Conservation (phyloP, 768 basidiomycete genomes). For the Mrakia blollopis region DNA sequence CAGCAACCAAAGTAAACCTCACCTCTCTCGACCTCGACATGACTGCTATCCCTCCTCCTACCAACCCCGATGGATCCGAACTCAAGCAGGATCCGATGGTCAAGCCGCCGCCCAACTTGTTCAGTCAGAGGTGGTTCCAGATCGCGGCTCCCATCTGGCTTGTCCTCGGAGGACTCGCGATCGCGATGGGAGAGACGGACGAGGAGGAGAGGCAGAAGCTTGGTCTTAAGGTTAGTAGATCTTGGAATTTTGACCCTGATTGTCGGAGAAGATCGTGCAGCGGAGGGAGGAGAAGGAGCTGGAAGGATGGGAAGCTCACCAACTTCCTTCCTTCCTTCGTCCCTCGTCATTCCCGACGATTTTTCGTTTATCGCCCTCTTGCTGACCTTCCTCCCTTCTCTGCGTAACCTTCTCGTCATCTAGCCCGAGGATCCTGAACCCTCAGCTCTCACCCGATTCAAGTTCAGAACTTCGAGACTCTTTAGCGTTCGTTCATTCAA, state of each 20-base stretch:
- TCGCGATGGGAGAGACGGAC: constrained; percentile 5
- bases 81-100: constrained; percentile 21
- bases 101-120: not conserved
- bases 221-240: constrained; percentile 3
- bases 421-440: constrained; percentile 22
- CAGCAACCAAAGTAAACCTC: not conserved
- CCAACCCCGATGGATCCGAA: not conserved
- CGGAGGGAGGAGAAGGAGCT: not conserved
- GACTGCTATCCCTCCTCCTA: not conserved
- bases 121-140: constrained; percentile 3
- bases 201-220: constrained; percentile 15
- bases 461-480: constrained; percentile 33
- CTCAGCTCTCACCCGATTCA: not conserved
- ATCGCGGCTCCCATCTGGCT: constrained; percentile 8
- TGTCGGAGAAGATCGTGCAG: not conserved
- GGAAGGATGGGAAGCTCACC: constrained; percentile 4
- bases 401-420: no score
- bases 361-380: not conserved
- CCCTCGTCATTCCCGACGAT: not conserved
- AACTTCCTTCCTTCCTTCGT: not conserved
- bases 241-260: not conserved
- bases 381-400: not conserved
- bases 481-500: constrained; percentile 6
- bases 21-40: constrained; percentile 14
- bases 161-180: not conserved